Conservation (phyloP, 305 asterid species). For the Stenogyne calaminthoides region DNA sequence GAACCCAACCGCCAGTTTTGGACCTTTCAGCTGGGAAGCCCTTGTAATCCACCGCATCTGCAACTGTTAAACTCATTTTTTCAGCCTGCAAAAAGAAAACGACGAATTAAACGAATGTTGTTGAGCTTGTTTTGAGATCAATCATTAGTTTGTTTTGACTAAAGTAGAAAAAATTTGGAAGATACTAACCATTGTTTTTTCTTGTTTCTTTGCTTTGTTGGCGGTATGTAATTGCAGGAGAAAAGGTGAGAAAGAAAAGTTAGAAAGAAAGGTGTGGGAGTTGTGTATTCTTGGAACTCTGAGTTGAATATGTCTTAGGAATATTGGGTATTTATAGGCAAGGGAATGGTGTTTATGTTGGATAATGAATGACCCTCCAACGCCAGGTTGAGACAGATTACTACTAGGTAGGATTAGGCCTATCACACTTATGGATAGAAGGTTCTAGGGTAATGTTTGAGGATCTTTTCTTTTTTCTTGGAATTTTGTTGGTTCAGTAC, state of each 20-base stretch:
- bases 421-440: conserved; percentile 48
- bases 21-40: conserved; percentile 75
- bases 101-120: not conserved
- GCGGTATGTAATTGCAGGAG: not conserved
- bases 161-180: not conserved
- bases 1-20: conserved; percentile 89
- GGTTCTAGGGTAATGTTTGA: conserved; percentile 41
- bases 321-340: conserved; percentile 50
- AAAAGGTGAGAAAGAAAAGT: not conserved
- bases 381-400: conserved; percentile 38
- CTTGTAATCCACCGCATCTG: conserved; percentile 77
- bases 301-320: conserved; percentile 28
- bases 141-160: not conserved
- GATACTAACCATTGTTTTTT: conserved; percentile 40
- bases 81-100: conserved; percentile 44
- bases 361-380: conserved; percentile 46
- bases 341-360: not conserved
- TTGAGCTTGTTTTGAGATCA: not conserved
- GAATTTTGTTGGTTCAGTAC: too few relatives aligned
- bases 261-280: conserved; percentile 9
- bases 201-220: not conserved
- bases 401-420: conserved; percentile 48
- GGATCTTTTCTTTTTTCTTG: not conserved
- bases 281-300: conserved; percentile 22
- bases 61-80: conserved; percentile 48